phyloP scores from a whole-genome alignment of 192 early-diverging fungal species.

The Podila clonocystis region DNA sequence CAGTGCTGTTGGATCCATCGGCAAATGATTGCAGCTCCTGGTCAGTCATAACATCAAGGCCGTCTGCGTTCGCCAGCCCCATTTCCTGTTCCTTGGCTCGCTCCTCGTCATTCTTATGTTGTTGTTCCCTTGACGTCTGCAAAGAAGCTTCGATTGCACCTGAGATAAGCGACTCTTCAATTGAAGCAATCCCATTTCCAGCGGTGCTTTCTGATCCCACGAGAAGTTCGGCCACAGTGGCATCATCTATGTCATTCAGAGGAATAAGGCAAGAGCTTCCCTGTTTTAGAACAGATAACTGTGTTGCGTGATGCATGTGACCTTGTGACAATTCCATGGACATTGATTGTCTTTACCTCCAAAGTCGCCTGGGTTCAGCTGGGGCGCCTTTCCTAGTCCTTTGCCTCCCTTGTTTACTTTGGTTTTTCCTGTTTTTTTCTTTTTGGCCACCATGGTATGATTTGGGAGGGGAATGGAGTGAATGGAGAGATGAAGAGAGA shows the following conservation, averaged over 20 bases:
- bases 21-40: constrained; percentile 6
- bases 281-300: not conserved
- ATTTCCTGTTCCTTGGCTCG: not conserved
- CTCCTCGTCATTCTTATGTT: not conserved
- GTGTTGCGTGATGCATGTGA: not conserved
- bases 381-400: not conserved
- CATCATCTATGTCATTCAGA: constrained; percentile 11
- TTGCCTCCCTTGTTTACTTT: constrained; percentile 4
- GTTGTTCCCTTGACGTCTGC: not conserved
- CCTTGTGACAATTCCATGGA: not conserved
- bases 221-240: constrained; percentile 10
- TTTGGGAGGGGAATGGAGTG: too few species aligned
- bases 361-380: not conserved
- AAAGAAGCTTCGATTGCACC: constrained; percentile 24
- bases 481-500: too few species aligned
- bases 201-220: constrained; percentile 6
- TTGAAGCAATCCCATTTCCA: constrained; percentile 1
- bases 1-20: constrained; percentile 14
- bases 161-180: constrained; percentile 21
- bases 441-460: constrained; percentile 28
- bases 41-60: not conserved
- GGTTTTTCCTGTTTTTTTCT: constrained; percentile 19
- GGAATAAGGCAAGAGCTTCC: not conserved
- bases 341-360: not conserved
- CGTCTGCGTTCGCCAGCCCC: not conserved